Evolutionary conservation across 2,329 filamentous ascomycete genomes (phyloP).

Genomic region (Fusarium nurragi): DNA sequence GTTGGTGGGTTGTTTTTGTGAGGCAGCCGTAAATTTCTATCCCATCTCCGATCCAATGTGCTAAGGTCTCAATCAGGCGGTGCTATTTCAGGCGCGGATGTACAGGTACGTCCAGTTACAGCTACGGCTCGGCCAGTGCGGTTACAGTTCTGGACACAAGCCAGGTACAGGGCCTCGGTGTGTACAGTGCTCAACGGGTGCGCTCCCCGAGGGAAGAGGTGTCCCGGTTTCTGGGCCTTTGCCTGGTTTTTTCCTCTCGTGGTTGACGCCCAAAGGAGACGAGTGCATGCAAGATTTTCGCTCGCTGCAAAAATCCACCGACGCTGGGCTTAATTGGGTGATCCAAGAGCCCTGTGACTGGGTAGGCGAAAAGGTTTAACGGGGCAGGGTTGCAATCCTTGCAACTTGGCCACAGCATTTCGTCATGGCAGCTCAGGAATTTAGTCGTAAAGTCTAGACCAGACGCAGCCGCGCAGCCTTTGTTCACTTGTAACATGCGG

Average conservation of each 20-base stretch:
- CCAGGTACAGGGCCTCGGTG: conserved; percentile 11
- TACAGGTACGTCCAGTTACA: neutral
- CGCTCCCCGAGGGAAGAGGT: neutral
- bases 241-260: neutral
- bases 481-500: too few species aligned
- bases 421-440: conserved; percentile 36
- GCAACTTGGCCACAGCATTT: conserved; percentile 34
- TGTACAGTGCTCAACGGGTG: conserved; percentile 5
- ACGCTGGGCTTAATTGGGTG: conserved; percentile 26
- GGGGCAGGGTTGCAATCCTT: conserved; percentile 39
- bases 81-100: conserved; percentile 9
- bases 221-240: conserved; percentile 8
- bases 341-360: neutral
- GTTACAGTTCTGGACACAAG: conserved; percentile 4
- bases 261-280: conserved; percentile 20
- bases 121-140: neutral
- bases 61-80: conserved; percentile 36
- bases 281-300: conserved; percentile 21
- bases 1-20: conserved; percentile 21
- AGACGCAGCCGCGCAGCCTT: too few species aligned
- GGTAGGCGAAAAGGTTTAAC: conserved; percentile 17
- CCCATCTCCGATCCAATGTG: conserved; percentile 29
- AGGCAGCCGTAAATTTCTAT: conserved; percentile 24
- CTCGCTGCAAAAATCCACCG: conserved; percentile 20
- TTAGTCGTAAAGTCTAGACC: too few species aligned